phyloP scores from a whole-genome alignment of 2,329 filamentous ascomycete species.

The Cladorrhinum sp. region DNA sequence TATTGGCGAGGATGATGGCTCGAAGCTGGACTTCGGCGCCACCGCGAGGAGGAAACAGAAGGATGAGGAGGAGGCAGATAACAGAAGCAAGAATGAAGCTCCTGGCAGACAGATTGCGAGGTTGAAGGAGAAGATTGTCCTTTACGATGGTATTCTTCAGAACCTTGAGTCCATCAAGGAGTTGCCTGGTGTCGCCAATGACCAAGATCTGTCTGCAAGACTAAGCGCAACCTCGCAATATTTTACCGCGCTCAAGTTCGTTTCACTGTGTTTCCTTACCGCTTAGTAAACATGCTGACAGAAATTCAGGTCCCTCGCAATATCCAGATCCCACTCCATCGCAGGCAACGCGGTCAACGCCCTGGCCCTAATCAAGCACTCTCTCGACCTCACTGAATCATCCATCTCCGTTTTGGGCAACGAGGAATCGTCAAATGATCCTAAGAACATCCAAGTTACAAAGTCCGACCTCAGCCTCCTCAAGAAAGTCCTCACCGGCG shows the following conservation, averaged over 20 bases:
- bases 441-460: conserved; percentile 68
- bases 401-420: conserved; percentile 48
- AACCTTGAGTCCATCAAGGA: conserved; percentile 88
- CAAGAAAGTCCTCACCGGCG: conserved; percentile 59
- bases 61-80: conserved; percentile 39
- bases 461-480: conserved; percentile 57
- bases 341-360: conserved; percentile 71
- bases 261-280: conserved; percentile 11
- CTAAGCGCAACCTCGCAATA: conserved; percentile 77
- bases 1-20: conserved; percentile 78
- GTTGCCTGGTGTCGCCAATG: conserved; percentile 83
- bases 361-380: conserved; percentile 77
- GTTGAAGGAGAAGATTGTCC: conserved; percentile 78
- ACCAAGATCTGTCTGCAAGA: conserved; percentile 70
- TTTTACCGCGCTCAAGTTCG: conserved; percentile 83
- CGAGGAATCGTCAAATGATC: conserved; percentile 37
- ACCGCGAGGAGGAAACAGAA: conserved; percentile 42
- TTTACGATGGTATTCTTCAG: conserved; percentile 89
- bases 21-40: conserved; percentile 50
- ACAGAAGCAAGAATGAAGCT: conserved; percentile 56
- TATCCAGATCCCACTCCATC: conserved; percentile 80
- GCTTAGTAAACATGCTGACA: not conserved
- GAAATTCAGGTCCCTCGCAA: conserved; percentile 62
- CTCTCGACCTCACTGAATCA: conserved; percentile 57
- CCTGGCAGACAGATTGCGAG: conserved; percentile 73